These are phyloP conservation scores for Leishmania turanica DNA, from an alignment of 208 protist genomes.

Conservation along the genomic window DNA sequence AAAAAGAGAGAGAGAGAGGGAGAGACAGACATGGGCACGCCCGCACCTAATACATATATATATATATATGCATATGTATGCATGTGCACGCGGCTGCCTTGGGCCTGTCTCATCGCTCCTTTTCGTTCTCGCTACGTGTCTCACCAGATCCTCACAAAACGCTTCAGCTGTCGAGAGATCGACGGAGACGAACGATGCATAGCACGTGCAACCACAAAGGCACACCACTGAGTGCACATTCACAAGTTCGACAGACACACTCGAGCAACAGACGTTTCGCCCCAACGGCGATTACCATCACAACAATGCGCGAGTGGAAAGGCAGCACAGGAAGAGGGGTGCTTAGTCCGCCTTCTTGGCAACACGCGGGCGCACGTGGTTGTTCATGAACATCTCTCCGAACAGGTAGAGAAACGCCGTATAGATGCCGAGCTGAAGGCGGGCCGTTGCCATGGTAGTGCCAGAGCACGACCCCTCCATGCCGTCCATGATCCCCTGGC, in stretches of 20 bases:
- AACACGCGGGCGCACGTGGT: constrained; percentile 54
- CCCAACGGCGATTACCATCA: background rate
- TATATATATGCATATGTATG: background rate
- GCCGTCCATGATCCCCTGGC: constrained; percentile 26
- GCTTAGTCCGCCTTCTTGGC: constrained; percentile 37
- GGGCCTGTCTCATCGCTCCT: background rate
- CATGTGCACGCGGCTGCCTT: background rate
- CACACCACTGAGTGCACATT: background rate
- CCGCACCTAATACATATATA: background rate
- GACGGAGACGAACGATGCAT: background rate
- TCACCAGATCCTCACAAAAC: background rate
- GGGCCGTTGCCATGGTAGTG: constrained; percentile 52
- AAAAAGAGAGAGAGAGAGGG: background rate
- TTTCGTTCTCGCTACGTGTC: background rate
- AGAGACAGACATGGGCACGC: background rate
- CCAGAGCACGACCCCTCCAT: constrained; percentile 56
- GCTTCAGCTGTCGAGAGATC: background rate
- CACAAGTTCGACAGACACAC: background rate
- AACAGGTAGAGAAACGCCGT: constrained; percentile 91
- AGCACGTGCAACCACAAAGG: background rate
- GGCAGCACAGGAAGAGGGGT: background rate
- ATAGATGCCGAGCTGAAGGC: constrained; percentile 91
- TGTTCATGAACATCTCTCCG: constrained; percentile 85
- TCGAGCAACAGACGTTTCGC: background rate
- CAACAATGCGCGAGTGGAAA: background rate